Base-by-base conservation (phyloP, 2,329 filamentous ascomycete genomes). In the Microcyclospora tardicrescens region DNA sequence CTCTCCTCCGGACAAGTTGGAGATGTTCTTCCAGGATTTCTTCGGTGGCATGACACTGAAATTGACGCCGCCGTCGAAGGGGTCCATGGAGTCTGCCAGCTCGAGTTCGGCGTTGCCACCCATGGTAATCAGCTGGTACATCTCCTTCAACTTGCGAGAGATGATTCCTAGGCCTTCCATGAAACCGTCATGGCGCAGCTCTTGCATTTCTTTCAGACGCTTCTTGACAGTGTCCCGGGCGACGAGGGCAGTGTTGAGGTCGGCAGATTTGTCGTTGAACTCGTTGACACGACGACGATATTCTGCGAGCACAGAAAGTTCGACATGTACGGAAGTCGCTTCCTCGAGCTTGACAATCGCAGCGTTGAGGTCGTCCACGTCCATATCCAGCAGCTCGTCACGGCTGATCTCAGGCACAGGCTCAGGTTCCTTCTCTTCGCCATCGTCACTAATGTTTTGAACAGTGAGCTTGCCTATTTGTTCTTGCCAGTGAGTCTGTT, bases 71-170 rank as follows among this genome's bases (percentile, higher is more conserved):
- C 98, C 91, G 6, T 83, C 86, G 68, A 98, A 98, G 0, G 91
- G 91, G 59, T 98, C 93, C 2, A 98, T 69, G 13, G 81, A 89
- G 66, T 98, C 91, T 31, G 98, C 91, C 16, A 98, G 77, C 61
- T 98, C 93, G 10, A 98, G 75, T 65, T 98, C 91, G 0, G 91
- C 91, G 54, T 98, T 98, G 40, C 91, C 91, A 44, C 91, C 91
- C 86, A 98, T 96, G 15, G 91, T 98, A 60, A 98, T 98, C 87
- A 98, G 95, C 60, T 98, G 91, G 65, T 98, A 98, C 91, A 98
- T 98, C 58, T 98, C 91, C 68, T 98, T 98, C 34, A 98, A 71
- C 1, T 89, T 82, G 16, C 95, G 71, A 1, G 89, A 96, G 61
- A 98, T 98, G 45, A 77, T 81, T 54, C 81, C 81, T 67, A 98